These are phyloP conservation scores for Tinospora cordifolia DNA, from an alignment of 164 flowering plant species.

Conservation along the genomic window DNA sequence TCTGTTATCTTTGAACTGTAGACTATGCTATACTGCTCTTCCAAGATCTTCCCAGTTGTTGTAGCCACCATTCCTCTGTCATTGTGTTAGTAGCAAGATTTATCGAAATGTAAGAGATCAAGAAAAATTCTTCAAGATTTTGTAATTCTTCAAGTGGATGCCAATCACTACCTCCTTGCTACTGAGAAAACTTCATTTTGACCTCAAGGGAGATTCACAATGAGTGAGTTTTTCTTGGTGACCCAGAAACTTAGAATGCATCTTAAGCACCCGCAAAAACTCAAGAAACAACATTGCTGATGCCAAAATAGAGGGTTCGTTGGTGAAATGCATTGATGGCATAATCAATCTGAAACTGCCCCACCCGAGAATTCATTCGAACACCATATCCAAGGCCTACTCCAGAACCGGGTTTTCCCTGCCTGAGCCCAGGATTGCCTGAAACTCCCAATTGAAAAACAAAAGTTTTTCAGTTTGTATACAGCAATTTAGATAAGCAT, in stretches of 20 bases:
- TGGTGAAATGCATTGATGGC: conserved; percentile 75
- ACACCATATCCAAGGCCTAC: conserved; percentile 73
- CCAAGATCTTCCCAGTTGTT: not conserved
- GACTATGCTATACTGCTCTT: not conserved
- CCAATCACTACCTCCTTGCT: not conserved
- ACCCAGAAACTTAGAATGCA: not conserved
- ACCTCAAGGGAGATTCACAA: not conserved
- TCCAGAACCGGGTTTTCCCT: conserved; percentile 88
- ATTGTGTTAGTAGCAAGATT: no score
- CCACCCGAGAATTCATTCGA: conserved; percentile 53
- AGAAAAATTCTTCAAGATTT: not conserved
- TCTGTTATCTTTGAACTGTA: not conserved
- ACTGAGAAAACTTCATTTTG: not conserved
- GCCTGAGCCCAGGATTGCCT: conserved; percentile 87
- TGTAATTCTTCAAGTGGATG: not conserved
- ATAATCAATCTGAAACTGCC: conserved; percentile 68
- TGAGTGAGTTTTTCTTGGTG: not conserved
- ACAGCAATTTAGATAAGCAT: no score
- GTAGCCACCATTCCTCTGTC: not conserved
- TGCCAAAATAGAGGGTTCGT: conserved; percentile 61
- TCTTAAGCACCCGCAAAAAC: not conserved
- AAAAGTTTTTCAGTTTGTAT: not conserved
- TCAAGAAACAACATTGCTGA: conserved; percentile 57
- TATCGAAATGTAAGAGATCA: not conserved
- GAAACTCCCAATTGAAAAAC: conserved; percentile 15